phyloP scores from a whole-genome alignment of 306 rosid species.

The Citrullus mucosospermus region DNA sequence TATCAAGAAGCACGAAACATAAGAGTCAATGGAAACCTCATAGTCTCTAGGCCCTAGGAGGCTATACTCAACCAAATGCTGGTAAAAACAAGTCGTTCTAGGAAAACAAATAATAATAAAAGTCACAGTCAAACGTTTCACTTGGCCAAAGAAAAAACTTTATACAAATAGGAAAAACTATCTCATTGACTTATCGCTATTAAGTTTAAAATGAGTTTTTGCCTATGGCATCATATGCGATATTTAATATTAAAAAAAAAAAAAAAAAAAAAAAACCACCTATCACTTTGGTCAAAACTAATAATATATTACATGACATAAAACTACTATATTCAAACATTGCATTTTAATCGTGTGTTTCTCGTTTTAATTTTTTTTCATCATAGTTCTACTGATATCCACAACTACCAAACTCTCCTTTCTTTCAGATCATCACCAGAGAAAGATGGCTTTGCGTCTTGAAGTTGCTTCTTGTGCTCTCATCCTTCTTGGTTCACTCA shows the following conservation, averaged over 20 bases:
- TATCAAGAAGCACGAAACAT: neutral
- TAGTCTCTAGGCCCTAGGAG: neutral
- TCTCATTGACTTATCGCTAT: neutral
- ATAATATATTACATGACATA: neutral
- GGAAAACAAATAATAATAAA: neutral
- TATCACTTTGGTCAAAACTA: neutral
- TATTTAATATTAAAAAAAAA: neutral
- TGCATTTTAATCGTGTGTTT: slow-evolving; percentile 1
- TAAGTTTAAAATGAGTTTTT: neutral
- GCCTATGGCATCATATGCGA: neutral
- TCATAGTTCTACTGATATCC: neutral
- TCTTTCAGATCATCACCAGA: slow-evolving; percentile 4
- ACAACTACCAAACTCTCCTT: neutral
- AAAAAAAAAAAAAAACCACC: neutral
- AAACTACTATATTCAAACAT: neutral
- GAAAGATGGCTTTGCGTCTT: slow-evolving; percentile 4
- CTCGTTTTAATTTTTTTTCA: neutral
- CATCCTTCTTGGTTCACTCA: neutral
- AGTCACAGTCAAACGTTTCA: neutral
- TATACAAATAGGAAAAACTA: neutral
- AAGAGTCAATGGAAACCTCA: neutral
- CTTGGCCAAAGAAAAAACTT: neutral
- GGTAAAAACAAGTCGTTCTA: neutral
- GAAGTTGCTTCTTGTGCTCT: neutral
- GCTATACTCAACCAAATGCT: neutral